A percentile compares a stretch with the other conserved stretches of the same genome.
Conservation (phyloP, 2,329 filamentous ascomycete genomes). For the Coniochaeta hoffmannii region DNA sequence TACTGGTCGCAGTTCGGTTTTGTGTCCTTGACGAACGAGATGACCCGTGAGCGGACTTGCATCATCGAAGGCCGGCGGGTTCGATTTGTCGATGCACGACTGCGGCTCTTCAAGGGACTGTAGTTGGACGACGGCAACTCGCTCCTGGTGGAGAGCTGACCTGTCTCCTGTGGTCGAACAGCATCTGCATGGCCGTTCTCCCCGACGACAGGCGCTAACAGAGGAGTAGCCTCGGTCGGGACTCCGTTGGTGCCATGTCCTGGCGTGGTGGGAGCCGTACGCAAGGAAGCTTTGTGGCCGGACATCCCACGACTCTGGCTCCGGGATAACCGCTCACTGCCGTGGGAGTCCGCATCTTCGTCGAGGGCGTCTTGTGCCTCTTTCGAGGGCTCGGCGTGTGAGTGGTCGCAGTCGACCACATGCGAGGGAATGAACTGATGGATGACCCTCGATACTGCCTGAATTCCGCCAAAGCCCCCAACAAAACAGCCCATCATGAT, state of each 20-base stretch:
- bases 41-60: conserved; percentile 46
- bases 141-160: conserved; percentile 17
- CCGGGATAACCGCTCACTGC: conserved; percentile 12
- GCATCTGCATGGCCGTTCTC: conserved; percentile 12
- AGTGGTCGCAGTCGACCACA: conserved; percentile 73
- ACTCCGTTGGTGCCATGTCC: conserved; percentile 9
- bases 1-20: conserved; percentile 55
- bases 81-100: conserved; percentile 17
- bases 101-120: conserved; percentile 11
- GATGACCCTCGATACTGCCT: conserved; percentile 62
- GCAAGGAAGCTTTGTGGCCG: conserved; percentile 9
- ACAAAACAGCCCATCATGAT: conserved; percentile 64
- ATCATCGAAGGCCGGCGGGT: conserved; percentile 45
- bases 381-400: conserved; percentile 47
- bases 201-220: conserved; percentile 28
- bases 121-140: conserved; percentile 18
- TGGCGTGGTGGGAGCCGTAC: conserved; percentile 6
- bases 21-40: conserved; percentile 59
- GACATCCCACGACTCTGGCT: conserved; percentile 10
- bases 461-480: conserved; percentile 67
- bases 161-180: not conserved
- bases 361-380: too few species aligned
- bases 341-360: conserved; percentile 19
- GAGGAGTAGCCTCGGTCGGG: conserved; percentile 39
- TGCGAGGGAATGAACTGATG: conserved; percentile 71